Percentiles rank a stretch among this genome's conserved stretches.
phyloP scores from a whole-genome alignment of 2,329 filamentous ascomycete species.

The Diaporthe nobilis region DNA sequence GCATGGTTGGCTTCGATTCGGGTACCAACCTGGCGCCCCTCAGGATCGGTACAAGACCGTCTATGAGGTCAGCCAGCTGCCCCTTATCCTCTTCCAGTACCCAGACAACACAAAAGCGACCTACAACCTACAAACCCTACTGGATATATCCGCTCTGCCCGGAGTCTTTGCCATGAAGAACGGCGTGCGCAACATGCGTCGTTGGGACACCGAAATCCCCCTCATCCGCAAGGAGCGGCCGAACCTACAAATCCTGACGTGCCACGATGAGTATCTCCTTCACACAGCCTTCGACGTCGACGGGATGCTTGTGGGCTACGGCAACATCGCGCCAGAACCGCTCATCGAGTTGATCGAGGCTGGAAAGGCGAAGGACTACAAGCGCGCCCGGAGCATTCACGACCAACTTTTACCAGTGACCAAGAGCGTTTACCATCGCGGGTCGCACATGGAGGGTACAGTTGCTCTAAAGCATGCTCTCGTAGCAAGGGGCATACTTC shows the following conservation, averaged over 20 bases:
- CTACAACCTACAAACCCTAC: not conserved
- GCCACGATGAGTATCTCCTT: constrained; percentile 13
- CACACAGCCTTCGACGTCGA: not conserved
- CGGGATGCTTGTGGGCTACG: constrained; percentile 12
- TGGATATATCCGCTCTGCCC: constrained; percentile 48
- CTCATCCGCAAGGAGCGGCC: constrained; percentile 61
- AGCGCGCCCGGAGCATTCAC: not conserved
- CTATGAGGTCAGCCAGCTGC: not conserved
- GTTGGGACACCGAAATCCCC: constrained; percentile 69
- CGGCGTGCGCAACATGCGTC: constrained; percentile 69
- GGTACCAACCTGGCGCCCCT: not conserved
- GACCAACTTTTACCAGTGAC: not conserved
- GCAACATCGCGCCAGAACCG: not conserved
- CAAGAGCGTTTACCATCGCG: constrained; percentile 4
- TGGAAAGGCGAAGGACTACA: not conserved
- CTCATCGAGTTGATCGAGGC: constrained; percentile 8
- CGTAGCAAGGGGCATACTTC: not conserved
- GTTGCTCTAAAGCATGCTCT: constrained; percentile 3
- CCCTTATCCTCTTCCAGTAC: constrained; percentile 1
- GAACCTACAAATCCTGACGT: not conserved
- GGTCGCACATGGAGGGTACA: constrained; percentile 10
- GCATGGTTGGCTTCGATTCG: not conserved
- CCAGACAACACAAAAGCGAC: constrained; percentile 12
- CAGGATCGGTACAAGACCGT: constrained; percentile 1
- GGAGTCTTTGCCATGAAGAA: constrained; percentile 71